Conservation (phyloP, 1,139 yeast species). For the Yarrowia galli region DNA sequence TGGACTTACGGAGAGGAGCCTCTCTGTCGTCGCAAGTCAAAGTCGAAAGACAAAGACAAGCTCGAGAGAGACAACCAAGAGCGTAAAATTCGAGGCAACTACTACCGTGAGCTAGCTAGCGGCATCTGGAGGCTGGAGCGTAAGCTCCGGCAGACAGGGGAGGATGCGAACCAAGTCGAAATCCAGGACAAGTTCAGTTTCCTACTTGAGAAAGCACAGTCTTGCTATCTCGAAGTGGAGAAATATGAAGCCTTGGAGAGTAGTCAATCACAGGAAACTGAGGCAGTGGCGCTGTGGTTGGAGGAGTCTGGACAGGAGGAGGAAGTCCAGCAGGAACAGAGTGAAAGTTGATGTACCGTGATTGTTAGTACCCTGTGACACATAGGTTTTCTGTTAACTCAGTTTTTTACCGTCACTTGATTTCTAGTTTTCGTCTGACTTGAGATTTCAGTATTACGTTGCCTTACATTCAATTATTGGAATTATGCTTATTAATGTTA, state of each 20-base stretch:
- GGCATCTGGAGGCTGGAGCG: slow-evolving; percentile 2
- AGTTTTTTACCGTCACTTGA: too few relatives aligned
- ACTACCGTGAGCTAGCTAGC: background rate
- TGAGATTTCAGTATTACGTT: too few relatives aligned
- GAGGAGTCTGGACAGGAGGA: background rate
- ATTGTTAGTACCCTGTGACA: too few relatives aligned
- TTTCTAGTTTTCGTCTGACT: too few relatives aligned
- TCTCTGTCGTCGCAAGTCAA: slow-evolving; percentile 1
- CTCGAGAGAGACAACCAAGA: background rate
- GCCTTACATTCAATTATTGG: too few relatives aligned
- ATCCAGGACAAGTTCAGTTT: background rate
- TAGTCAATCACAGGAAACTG: background rate
- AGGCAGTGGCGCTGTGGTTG: slow-evolving; percentile 2
- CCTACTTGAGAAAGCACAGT: background rate
- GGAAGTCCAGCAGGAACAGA: too few relatives aligned
- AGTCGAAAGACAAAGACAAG: background rate
- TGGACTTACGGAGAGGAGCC: background rate
- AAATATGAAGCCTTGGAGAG: background rate
- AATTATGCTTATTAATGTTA: too few relatives aligned
- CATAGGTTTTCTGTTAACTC: too few relatives aligned
- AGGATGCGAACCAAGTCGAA: background rate
- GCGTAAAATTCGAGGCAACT: background rate
- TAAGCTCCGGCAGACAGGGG: background rate
- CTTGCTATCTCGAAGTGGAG: background rate
- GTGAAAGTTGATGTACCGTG: too few relatives aligned